Evolutionary conservation across 2,329 filamentous ascomycete species (phyloP).

Genomic region (Monosporascus sp.): DNA sequence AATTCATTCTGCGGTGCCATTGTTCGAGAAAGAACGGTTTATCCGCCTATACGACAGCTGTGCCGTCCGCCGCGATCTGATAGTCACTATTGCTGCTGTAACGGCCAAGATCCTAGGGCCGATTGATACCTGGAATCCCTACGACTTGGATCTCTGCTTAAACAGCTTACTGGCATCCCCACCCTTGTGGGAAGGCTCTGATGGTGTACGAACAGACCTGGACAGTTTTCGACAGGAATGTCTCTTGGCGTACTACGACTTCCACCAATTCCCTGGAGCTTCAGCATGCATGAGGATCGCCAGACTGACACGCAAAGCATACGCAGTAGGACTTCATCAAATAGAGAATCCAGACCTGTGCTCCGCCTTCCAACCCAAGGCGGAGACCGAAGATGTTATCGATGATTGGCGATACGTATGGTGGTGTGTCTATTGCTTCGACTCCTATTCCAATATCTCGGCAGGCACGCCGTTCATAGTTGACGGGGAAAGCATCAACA

Average conservation of each 20-base stretch:
- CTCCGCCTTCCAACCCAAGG: constrained; percentile 14
- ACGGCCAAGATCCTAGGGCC: constrained; percentile 22
- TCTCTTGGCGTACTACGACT: constrained; percentile 31
- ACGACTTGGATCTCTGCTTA: constrained; percentile 19
- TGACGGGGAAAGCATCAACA: constrained; percentile 23
- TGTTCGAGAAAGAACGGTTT: constrained; percentile 23
- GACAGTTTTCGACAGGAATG: constrained; percentile 27
- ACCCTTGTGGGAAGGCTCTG: constrained; percentile 6
- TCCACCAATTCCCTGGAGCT: constrained; percentile 30
- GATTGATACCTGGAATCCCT: constrained; percentile 14
- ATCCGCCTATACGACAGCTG: constrained; percentile 19
- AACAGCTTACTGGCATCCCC: constrained; percentile 13
- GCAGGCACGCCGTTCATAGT: constrained; percentile 22
- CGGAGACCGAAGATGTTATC: constrained; percentile 22
- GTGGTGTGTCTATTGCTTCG: constrained; percentile 32
- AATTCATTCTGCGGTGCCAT: constrained; percentile 24
- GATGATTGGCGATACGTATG: constrained; percentile 31
- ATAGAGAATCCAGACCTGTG: constrained; percentile 26
- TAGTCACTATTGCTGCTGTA: constrained; percentile 24
- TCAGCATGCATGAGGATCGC: constrained; percentile 28
- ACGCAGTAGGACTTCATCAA: constrained; percentile 27
- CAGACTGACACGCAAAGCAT: constrained; percentile 28
- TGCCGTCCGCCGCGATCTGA: constrained; percentile 11
- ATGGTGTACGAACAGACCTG: constrained; percentile 10
- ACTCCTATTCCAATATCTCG: constrained; percentile 30